These are phyloP conservation scores for Lactarius indigo DNA, from an alignment of 768 basidiomycete species.

Conservation along the genomic window DNA sequence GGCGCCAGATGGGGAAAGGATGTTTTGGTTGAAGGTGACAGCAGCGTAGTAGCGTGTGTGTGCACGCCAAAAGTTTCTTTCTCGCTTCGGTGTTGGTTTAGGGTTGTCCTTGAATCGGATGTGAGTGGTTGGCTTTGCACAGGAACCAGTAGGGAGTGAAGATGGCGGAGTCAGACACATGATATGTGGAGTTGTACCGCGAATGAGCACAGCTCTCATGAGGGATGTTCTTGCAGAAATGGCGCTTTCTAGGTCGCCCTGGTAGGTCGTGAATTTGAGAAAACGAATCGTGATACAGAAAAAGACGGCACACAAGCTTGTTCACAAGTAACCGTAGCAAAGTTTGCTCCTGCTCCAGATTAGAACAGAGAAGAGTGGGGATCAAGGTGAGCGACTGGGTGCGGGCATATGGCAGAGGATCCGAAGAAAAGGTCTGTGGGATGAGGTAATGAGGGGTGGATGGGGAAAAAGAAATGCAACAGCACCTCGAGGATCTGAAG, in stretches of 20 bases:
- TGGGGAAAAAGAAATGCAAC: conserved; percentile 2
- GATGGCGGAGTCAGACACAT: conserved; percentile 55
- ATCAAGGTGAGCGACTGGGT: conserved; percentile 79
- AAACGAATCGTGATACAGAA: not conserved
- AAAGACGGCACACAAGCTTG: conserved; percentile 64
- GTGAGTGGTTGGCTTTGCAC: conserved; percentile 38
- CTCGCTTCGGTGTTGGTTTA: conserved; percentile 26
- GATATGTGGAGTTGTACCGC: conserved; percentile 78
- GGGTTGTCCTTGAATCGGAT: conserved; percentile 49
- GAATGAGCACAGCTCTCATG: conserved; percentile 88
- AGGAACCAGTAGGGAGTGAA: conserved; percentile 23
- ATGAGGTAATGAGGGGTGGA: not conserved
- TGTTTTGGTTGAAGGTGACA: conserved; percentile 93
- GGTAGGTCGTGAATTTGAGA: conserved; percentile 2
- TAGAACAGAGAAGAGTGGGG: conserved; percentile 75
- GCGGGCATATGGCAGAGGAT: conserved; percentile 84
- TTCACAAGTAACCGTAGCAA: conserved; percentile 87
- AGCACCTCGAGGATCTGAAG: conserved; percentile 86
- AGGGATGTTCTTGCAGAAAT: conserved; percentile 89
- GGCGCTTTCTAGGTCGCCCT: conserved; percentile 88
- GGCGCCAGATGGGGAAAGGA: conserved; percentile 52
- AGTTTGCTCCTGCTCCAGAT: conserved; percentile 98
- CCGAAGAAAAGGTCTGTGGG: conserved; percentile 67
- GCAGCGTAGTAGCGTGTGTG: conserved; percentile 90
- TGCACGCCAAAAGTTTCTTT: conserved; percentile 47